A percentile compares a stretch with the other conserved stretches of the same genome.
Conservation (phyloP, 163 green algal genomes). For the Prototheca wickerhamii region DNA sequence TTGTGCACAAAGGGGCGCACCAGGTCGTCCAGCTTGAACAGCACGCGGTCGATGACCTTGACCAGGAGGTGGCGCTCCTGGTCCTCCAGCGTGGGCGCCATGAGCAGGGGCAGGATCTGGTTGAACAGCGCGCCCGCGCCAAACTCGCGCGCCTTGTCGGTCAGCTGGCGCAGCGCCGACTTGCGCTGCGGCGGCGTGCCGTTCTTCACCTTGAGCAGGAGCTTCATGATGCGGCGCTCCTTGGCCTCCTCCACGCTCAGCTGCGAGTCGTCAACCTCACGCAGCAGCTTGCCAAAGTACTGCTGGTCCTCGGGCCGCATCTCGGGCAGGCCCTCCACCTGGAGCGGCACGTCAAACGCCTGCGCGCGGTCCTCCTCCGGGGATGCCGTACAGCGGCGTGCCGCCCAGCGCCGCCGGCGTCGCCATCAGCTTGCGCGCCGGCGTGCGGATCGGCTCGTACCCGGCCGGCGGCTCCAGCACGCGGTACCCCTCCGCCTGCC, state of each 20-base stretch:
- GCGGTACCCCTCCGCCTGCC: slow-evolving; percentile 80
- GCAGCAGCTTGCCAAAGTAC: slow-evolving; percentile 87
- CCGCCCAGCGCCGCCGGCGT: slow-evolving; percentile 76
- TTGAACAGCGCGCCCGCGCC: slow-evolving; percentile 95
- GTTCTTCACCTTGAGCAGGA: slow-evolving; percentile 99
- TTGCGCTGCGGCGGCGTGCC: slow-evolving; percentile 96
- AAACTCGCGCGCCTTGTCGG: slow-evolving; percentile 95
- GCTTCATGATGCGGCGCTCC: slow-evolving; percentile 97
- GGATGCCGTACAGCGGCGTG: slow-evolving; percentile 64
- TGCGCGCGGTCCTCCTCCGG: slow-evolving; percentile 54
- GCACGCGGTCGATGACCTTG: slow-evolving; percentile 91
- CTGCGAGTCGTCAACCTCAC: slow-evolving; percentile 85
- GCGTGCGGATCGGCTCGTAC: slow-evolving; percentile 91
- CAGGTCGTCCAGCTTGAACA: slow-evolving; percentile 98
- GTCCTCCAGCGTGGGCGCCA: slow-evolving; percentile 89
- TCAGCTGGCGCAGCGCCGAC: slow-evolving; percentile 86
- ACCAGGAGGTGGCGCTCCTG: slow-evolving; percentile 93
- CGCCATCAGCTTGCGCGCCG: slow-evolving; percentile 87
- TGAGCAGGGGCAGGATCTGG: slow-evolving; percentile 97
- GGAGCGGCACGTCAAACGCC: slow-evolving; percentile 67
- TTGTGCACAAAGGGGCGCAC: slow-evolving; percentile 98
- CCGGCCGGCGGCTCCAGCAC: slow-evolving; percentile 59
- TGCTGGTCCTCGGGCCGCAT: slow-evolving; percentile 96
- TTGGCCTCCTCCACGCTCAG: slow-evolving; percentile 88
- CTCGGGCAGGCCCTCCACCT: slow-evolving; percentile 78